These are phyloP conservation scores for Ampelocalamus luodianensis DNA, from an alignment of 176 grass and related monocot genomes.

Conservation along the genomic window DNA sequence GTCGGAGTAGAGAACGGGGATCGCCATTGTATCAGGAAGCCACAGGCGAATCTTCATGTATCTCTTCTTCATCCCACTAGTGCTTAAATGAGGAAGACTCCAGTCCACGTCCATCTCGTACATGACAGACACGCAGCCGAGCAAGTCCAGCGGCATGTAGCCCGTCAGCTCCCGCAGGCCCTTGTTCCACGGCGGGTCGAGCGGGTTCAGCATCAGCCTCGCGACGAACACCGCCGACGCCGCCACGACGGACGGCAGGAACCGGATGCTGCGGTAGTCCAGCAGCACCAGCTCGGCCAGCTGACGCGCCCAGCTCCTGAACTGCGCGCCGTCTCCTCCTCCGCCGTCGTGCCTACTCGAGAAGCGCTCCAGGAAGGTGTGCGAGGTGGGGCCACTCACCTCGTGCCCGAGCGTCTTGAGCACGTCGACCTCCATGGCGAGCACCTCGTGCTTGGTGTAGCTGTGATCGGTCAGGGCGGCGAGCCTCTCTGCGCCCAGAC, in stretches of 20 bases:
- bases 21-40: not conserved
- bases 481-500: not conserved
- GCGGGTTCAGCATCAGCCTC: not conserved
- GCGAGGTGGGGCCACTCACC: not conserved
- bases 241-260: not conserved
- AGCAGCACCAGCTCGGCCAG: not conserved
- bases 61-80: not conserved
- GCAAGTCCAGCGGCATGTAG: not conserved
- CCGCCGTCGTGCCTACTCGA: not conserved
- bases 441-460: not conserved
- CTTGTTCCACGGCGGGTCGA: not conserved
- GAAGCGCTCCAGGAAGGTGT: not conserved
- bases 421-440: not conserved
- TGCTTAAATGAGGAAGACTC: not conserved
- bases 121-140: not conserved
- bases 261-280: not conserved
- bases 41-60: not conserved
- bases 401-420: not conserved
- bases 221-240: not conserved
- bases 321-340: no score
- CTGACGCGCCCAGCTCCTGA: not conserved
- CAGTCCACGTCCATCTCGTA: not conserved
- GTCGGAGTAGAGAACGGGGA: not conserved
- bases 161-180: not conserved
- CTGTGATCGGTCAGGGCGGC: not conserved